A percentile compares a stretch with the other conserved stretches of the same genome.
phyloP scores from a whole-genome alignment of 106 monocot genomes.

The Gastrodia elata region DNA sequence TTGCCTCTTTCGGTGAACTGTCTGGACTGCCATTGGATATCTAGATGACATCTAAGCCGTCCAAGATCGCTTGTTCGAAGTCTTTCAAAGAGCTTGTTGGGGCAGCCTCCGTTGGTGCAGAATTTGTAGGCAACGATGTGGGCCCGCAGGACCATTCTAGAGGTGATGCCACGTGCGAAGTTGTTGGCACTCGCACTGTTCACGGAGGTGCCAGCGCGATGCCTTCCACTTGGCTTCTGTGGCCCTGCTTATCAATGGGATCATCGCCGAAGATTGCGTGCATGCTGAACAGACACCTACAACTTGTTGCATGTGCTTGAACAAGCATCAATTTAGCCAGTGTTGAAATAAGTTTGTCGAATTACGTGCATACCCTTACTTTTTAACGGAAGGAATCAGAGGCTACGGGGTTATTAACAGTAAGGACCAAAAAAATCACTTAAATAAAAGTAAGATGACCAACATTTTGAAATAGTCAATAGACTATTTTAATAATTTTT shows the following conservation, averaged over 20 bases:
- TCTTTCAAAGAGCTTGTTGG: neutral
- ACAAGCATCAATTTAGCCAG: conserved; percentile 9
- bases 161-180: conserved; percentile 6
- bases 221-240: conserved; percentile 20
- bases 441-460: no score
- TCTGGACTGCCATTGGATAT: neutral
- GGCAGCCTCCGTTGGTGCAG: neutral
- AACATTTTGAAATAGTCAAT: no score
- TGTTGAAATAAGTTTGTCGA: no score
- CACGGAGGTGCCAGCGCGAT: conserved; percentile 19
- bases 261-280: neutral
- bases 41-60: conserved; percentile 14
- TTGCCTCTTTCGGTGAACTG: neutral
- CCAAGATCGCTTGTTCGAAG: conserved; percentile 18
- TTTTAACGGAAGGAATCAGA: no score
- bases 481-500: no score
- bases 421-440: no score
- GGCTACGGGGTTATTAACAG: no score
- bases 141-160: conserved; percentile 18
- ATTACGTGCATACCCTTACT: no score
- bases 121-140: conserved; percentile 22
- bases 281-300: conserved; percentile 4
- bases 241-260: conserved; percentile 8
- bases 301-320: conserved; percentile 9
- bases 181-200: conserved; percentile 6